Conservation (phyloP, 2,329 filamentous ascomycete species). For the Monilinia vaccinii-corymbosi region DNA sequence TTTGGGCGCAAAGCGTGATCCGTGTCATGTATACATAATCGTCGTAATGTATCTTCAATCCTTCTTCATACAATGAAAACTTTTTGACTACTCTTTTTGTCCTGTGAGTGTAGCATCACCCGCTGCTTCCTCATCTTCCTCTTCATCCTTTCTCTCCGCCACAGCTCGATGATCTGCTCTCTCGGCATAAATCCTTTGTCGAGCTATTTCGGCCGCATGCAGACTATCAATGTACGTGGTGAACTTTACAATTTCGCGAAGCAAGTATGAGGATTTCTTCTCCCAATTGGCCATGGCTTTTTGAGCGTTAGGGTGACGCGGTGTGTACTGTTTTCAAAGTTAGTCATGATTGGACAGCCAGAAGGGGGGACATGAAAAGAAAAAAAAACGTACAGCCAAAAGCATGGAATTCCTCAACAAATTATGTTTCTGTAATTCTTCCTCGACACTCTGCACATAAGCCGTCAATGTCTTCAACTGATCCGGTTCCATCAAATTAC, state of each 20-base stretch:
- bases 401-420: conserved; percentile 80
- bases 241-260: conserved; percentile 95
- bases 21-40: conserved; percentile 5
- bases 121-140: conserved; percentile 14
- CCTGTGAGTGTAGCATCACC: not conserved
- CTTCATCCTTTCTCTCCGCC: conserved; percentile 15
- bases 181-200: conserved; percentile 58
- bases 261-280: conserved; percentile 82
- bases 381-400: conserved; percentile 52
- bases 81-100: not conserved
- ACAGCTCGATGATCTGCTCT: conserved; percentile 33
- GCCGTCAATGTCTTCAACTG: conserved; percentile 65
- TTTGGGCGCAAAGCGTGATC: too few species aligned
- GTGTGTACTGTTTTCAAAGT: conserved; percentile 56
- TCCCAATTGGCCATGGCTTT: conserved; percentile 97
- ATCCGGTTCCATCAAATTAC: conserved; percentile 66
- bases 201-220: conserved; percentile 58
- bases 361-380: not conserved
- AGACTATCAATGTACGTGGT: conserved; percentile 87
- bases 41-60: not conserved
- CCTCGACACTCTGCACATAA: conserved; percentile 80
- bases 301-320: conserved; percentile 67
- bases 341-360: not conserved
- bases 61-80: not conserved
- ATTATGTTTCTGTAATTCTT: conserved; percentile 80